Evolutionary conservation across 2,329 filamentous ascomycete genomes (phyloP).

Genomic region (Chaetothyriales sp.): DNA sequence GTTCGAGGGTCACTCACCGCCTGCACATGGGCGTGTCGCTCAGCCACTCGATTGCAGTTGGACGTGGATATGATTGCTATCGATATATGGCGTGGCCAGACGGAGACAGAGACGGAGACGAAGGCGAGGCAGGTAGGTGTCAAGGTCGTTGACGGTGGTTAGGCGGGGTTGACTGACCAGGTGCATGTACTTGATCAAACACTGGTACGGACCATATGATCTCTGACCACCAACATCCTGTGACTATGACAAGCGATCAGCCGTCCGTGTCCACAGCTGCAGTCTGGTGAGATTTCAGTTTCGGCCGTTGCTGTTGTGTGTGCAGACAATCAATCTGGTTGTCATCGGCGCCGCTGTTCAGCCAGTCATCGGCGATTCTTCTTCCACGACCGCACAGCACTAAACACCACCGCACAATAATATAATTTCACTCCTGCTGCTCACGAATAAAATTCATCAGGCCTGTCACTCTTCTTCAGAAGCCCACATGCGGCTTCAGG

Average conservation of each 20-base stretch:
- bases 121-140: too few relatives aligned
- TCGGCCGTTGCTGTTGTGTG: not conserved
- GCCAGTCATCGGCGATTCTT: not conserved
- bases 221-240: not conserved
- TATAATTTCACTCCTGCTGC: too few relatives aligned
- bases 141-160: not conserved
- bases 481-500: not conserved
- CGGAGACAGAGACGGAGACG: not conserved
- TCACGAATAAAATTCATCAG: too few relatives aligned
- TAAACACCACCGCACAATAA: too few relatives aligned
- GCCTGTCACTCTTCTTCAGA: not conserved
- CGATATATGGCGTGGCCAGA: not conserved
- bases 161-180: too few relatives aligned
- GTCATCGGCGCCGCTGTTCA: too few relatives aligned
- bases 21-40: not conserved
- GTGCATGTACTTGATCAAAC: not conserved
- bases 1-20: not conserved
- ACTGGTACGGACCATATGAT: not conserved
- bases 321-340: not conserved
- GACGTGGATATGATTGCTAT: not conserved
- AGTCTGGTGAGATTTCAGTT: not conserved
- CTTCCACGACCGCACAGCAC: not conserved
- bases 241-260: not conserved
- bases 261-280: not conserved
- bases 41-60: not conserved